A percentile compares a stretch with the other conserved stretches of the same genome.
Conservation (phyloP, 2,329 filamentous ascomycete genomes). For the Penicillium sp. region DNA sequence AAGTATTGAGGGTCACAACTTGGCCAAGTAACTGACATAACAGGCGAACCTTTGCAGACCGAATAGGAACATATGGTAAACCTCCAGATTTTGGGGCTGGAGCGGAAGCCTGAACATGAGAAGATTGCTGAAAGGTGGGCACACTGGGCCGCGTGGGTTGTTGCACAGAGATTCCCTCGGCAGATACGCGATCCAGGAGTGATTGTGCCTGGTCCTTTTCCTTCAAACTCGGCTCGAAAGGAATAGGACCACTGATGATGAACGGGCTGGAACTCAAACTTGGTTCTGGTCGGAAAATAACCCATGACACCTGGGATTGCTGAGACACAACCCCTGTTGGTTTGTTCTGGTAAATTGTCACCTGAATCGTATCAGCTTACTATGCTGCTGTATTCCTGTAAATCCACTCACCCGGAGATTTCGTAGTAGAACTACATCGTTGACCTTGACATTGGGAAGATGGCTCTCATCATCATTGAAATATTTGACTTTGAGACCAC, state of each 20-base stretch:
- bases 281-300: slow-evolving; percentile 32
- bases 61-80: slow-evolving; percentile 58
- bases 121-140: neutral
- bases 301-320: slow-evolving; percentile 31
- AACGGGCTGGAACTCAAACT: slow-evolving; percentile 20
- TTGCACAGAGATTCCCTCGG: neutral
- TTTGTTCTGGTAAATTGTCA: slow-evolving; percentile 21
- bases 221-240: slow-evolving; percentile 25
- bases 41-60: slow-evolving; percentile 55
- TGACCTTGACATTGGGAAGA: slow-evolving; percentile 48
- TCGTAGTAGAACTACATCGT: slow-evolving; percentile 66
- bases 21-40: slow-evolving; percentile 72
- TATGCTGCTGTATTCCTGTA: neutral
- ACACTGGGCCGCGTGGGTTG: slow-evolving; percentile 2
- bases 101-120: slow-evolving; percentile 12
- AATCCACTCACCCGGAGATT: slow-evolving; percentile 51
- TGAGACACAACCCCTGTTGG: slow-evolving; percentile 30
- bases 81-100: slow-evolving; percentile 2
- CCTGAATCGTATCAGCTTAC: slow-evolving; percentile 12
- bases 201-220: slow-evolving; percentile 32
- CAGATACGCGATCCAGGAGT: slow-evolving; percentile 25
- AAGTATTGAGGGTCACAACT: slow-evolving; percentile 59
- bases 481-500: slow-evolving; percentile 54
- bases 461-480: slow-evolving; percentile 53
- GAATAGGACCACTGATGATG: slow-evolving; percentile 29